Evolutionary conservation across 2,329 filamentous ascomycete genomes (phyloP), one percentile per base, ranked within the genome.

Genomic region (Penicillium brevicompactum): DNA sequence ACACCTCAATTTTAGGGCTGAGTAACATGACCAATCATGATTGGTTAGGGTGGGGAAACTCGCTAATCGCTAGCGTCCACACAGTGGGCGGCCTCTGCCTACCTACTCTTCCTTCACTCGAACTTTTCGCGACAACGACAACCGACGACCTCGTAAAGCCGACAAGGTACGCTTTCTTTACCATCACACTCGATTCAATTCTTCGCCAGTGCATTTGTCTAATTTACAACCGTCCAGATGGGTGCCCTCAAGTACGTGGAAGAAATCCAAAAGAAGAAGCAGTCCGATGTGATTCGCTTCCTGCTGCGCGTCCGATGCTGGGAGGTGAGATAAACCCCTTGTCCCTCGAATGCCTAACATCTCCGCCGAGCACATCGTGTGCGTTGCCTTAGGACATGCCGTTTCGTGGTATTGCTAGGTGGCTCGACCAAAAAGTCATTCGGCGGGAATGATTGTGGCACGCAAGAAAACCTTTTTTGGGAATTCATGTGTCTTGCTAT

Each of bases 201-300:
- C 41, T 31, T 47, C 49, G 44, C 42, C 24, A 43, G 43, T 48
- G 34, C 46, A 60, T 32, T 53, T 58, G 53, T 58, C 63, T 68
- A 47, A 65, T 48, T 49, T 44, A 41, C 44, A 49, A 57, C 62
- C 47, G 53, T 63, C 52, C 58, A 93, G 87, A 97, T 97, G 94
- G 94, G 94, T 90, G 93, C 93, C 86, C 91, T 97, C 82, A 99
- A 99, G 86, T 99, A 96, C 86, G 91, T 99, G 84, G 95, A 99
- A 88, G 94, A 99, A 88, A 90, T 99, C 85, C 92, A 97, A 83
- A 97, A 99, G 92, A 97, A 96, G 91, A 99, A 99, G 92, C 94
- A 99, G 89, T 96, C 91, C 81, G 94, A 99, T 87, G 90, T 99
- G 78, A 91, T 97, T 85, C 92, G 92, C 85, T 99, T 99, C 88